These are phyloP conservation scores for Cryptosporidium sp. DNA, from an alignment of 169 alveolate species.

Conservation along the genomic window DNA sequence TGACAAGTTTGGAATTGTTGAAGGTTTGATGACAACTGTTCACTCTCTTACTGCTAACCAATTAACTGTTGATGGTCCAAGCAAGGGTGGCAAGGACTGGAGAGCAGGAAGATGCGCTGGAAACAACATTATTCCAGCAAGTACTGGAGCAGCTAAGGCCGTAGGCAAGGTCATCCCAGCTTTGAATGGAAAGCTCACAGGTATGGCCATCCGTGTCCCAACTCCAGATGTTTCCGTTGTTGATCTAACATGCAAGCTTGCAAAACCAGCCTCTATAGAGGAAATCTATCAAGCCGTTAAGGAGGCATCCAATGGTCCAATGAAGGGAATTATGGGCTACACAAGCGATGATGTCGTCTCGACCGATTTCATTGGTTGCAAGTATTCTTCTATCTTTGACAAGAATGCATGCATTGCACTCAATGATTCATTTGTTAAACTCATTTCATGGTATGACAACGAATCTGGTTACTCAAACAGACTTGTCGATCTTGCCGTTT, in stretches of 20 bases:
- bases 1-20: slow-evolving; percentile 97
- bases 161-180: slow-evolving; percentile 99
- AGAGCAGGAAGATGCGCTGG: slow-evolving; percentile 99
- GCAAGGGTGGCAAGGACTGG: slow-evolving; percentile 99
- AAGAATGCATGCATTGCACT: slow-evolving; percentile 97
- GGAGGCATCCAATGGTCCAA: slow-evolving; percentile 94
- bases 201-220: slow-evolving; percentile 99
- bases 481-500: slow-evolving; percentile 93
- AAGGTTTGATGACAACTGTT: slow-evolving; percentile 99
- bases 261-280: slow-evolving; percentile 95
- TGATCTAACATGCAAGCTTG: slow-evolving; percentile 96
- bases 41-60: slow-evolving; percentile 99
- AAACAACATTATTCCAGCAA: slow-evolving; percentile 97
- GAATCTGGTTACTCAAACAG: slow-evolving; percentile 99
- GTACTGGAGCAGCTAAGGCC: slow-evolving; percentile 99
- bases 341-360: slow-evolving; percentile 98
- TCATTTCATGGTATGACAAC: slow-evolving; percentile 98
- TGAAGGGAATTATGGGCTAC: slow-evolving; percentile 96
- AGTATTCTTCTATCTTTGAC: slow-evolving; percentile 95
- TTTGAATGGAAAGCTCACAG: slow-evolving; percentile 98
- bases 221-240: slow-evolving; percentile 98
- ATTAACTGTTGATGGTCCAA: slow-evolving; percentile 99
- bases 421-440: slow-evolving; percentile 96
- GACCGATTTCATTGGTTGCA: slow-evolving; percentile 94
- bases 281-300: slow-evolving; percentile 94